These are phyloP conservation scores for Phytophthora litchii DNA, from an alignment of 352 stramenopile species.

Conservation along the genomic window DNA sequence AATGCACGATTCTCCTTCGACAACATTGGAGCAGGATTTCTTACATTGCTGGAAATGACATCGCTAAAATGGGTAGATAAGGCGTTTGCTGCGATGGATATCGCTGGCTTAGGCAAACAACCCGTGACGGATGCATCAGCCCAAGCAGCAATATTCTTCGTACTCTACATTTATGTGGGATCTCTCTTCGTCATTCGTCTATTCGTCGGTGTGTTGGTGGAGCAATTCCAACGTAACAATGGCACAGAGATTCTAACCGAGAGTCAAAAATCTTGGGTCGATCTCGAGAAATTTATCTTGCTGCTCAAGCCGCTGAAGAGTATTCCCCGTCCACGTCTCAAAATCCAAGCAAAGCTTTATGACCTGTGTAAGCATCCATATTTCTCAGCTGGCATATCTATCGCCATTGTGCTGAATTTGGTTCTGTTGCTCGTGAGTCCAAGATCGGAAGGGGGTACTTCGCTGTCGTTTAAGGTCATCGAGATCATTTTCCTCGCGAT, in stretches of 20 bases:
- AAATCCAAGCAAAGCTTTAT: constrained; percentile 48
- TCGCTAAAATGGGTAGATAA: constrained; percentile 86
- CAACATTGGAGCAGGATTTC: constrained; percentile 66
- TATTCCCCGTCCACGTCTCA: constrained; percentile 46
- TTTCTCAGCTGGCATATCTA: constrained; percentile 55
- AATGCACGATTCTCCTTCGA: constrained; percentile 84
- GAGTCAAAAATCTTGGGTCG: constrained; percentile 80
- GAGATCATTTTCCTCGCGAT: constrained; percentile 74
- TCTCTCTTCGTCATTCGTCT: constrained; percentile 81
- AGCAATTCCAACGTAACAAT: constrained; percentile 87
- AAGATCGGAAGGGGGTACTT: constrained; percentile 24
- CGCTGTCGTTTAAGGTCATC: constrained; percentile 55
- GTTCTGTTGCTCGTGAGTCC: constrained; percentile 71
- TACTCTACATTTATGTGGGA: constrained; percentile 78
- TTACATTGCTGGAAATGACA: constrained; percentile 80
- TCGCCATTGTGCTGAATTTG: constrained; percentile 77
- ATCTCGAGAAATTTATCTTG: constrained; percentile 82
- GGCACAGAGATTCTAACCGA: constrained; percentile 82
- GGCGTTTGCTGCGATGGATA: constrained; percentile 77
- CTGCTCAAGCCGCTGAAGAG: constrained; percentile 66
- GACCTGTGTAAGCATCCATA: constrained; percentile 68
- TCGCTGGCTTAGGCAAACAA: constrained; percentile 50
- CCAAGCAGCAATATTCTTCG: constrained; percentile 67
- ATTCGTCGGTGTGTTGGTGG: constrained; percentile 80
- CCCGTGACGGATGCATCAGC: constrained; percentile 53